Conservation (phyloP, 129 eudicot genomes). For the Chrysanthemum makinoi region DNA sequence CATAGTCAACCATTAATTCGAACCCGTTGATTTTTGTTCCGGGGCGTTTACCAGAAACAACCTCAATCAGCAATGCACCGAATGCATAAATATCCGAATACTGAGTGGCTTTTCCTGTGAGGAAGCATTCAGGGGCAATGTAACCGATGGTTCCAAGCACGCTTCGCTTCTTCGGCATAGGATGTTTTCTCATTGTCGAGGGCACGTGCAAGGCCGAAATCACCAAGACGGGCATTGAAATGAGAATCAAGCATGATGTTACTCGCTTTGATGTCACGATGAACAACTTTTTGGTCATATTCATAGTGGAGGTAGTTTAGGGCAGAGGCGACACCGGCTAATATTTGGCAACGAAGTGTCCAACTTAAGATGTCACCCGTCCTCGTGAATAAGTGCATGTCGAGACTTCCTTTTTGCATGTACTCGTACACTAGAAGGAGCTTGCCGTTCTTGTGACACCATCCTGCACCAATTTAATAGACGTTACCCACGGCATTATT, state of each 20-base stretch:
- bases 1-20: slow-evolving; percentile 69
- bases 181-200: slow-evolving; percentile 47
- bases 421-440: slow-evolving; percentile 75
- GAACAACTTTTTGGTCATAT: slow-evolving; percentile 73
- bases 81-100: slow-evolving; percentile 76
- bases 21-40: slow-evolving; percentile 58
- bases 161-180: no score
- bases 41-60: slow-evolving; percentile 72
- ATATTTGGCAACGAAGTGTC: slow-evolving; percentile 57
- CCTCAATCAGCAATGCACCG: slow-evolving; percentile 73
- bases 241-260: slow-evolving; percentile 84
- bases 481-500: background rate
- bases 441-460: slow-evolving; percentile 85
- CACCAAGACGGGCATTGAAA: slow-evolving; percentile 87
- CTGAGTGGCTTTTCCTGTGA: slow-evolving; percentile 82
- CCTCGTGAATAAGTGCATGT: slow-evolving; percentile 62
- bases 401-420: slow-evolving; percentile 94
- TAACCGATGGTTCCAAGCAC: slow-evolving; percentile 66
- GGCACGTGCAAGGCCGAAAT: slow-evolving; percentile 86
- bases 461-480: slow-evolving; percentile 42
- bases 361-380: slow-evolving; percentile 52
- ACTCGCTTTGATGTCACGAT: slow-evolving; percentile 85
- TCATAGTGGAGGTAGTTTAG: slow-evolving; percentile 82
- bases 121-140: slow-evolving; percentile 93
- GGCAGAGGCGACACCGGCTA: slow-evolving; percentile 82